Percentiles rank a stretch among this genome's conserved stretches.
phyloP scores from a whole-genome alignment of 345 rosid genomes.

The Barbarea vulgaris region DNA sequence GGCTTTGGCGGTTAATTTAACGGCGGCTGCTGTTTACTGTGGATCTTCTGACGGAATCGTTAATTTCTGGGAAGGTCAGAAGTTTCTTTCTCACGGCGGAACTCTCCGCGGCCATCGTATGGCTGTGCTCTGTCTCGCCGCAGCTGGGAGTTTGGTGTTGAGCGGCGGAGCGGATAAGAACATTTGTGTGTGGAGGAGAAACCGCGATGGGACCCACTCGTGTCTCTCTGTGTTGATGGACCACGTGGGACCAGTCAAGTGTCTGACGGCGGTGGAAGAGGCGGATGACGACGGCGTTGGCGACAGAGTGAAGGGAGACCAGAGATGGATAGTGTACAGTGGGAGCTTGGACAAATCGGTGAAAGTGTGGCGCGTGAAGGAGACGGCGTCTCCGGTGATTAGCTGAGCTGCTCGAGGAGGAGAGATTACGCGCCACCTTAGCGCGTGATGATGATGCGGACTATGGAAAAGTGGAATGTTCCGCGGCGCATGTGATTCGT shows the following conservation, averaged over 20 bases:
- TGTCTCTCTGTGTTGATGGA: conserved; percentile 72
- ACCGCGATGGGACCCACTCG: conserved; percentile 49
- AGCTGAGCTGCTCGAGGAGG: neutral
- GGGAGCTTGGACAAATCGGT: conserved; percentile 90
- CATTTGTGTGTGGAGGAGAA: conserved; percentile 76
- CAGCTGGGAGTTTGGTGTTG: conserved; percentile 65
- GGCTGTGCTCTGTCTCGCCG: conserved; percentile 69
- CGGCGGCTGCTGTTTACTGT: conserved; percentile 59
- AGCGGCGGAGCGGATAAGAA: conserved; percentile 89
- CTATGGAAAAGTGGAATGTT: conserved; percentile 21
- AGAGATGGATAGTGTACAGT: conserved; percentile 69
- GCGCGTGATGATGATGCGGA: conserved; percentile 20
- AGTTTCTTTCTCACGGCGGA: conserved; percentile 62
- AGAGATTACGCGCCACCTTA: neutral
- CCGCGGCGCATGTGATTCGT: conserved; percentile 21
- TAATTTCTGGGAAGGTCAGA: conserved; percentile 68
- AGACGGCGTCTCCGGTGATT: conserved; percentile 38
- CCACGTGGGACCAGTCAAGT: conserved; percentile 84
- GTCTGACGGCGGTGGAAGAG: conserved; percentile 72
- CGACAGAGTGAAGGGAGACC: conserved; percentile 18
- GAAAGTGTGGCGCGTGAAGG: conserved; percentile 81
- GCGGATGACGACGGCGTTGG: conserved; percentile 41
- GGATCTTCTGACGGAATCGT: conserved; percentile 73
- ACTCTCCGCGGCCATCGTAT: conserved; percentile 67
- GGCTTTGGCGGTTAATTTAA: conserved; percentile 59